These are phyloP conservation scores for Kwoniella newhampshirensis DNA, from an alignment of 768 basidiomycete species.

Conservation along the genomic window DNA sequence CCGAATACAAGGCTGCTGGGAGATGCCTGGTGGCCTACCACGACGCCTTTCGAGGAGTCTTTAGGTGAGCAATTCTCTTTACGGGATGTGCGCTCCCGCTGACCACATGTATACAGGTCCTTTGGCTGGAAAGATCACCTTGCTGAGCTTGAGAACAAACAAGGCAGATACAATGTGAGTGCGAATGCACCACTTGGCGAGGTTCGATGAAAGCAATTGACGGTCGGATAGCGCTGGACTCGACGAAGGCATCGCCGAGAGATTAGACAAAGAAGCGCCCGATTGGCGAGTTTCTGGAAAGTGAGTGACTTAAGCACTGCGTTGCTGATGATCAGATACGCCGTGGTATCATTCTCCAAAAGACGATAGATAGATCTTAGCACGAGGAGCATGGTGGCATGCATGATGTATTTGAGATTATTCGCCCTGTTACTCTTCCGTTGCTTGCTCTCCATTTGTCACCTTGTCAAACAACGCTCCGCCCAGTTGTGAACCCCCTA, in stretches of 20 bases:
- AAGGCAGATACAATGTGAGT: constrained; percentile 83
- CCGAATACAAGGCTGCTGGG: constrained; percentile 89
- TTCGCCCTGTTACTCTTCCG: too few species aligned
- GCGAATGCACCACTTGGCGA: not conserved
- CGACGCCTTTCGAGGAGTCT: constrained; percentile 70
- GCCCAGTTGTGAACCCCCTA: constrained; percentile 7
- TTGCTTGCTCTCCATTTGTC: constrained; percentile 7
- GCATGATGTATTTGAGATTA: too few species aligned
- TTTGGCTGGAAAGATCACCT: constrained; percentile 71
- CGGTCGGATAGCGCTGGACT: constrained; percentile 64
- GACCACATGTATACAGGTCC: constrained; percentile 60
- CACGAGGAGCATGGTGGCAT: not conserved
- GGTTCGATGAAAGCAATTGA: not conserved
- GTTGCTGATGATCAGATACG: constrained; percentile 29
- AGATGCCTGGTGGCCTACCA: constrained; percentile 82
- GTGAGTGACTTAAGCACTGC: constrained; percentile 21
- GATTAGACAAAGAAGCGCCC: constrained; percentile 61
- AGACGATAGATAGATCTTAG: not conserved
- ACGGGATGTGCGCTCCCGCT: not conserved
- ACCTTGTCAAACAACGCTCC: constrained; percentile 16
- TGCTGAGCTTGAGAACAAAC: constrained; percentile 84
- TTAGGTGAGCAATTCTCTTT: constrained; percentile 52
- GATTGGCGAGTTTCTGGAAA: constrained; percentile 51
- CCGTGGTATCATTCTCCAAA: constrained; percentile 45
- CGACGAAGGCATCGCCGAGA: constrained; percentile 65